Percentiles rank a stretch among this genome's conserved stretches.
Conservation (phyloP, 106 monocot species). For the Allium sativum region DNA sequence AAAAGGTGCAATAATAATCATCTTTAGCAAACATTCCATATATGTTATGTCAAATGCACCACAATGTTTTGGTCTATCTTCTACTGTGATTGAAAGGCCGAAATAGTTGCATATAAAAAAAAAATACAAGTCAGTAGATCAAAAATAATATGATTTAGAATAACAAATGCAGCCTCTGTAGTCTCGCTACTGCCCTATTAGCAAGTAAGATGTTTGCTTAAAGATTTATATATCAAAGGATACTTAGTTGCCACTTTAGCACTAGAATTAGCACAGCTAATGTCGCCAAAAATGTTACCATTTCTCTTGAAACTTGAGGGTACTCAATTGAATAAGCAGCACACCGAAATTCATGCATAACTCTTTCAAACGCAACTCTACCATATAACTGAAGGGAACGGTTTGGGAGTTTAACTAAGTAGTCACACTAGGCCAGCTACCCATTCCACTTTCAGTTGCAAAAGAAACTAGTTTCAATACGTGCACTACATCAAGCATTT, state of each 20-base stretch:
- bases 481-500: too few species aligned
- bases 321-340: conserved; percentile 93
- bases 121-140: too few species aligned
- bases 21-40: too few species aligned
- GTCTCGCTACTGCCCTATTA: conserved; percentile 71
- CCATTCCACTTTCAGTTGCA: conserved; percentile 88
- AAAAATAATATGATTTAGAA: too few species aligned
- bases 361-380: conserved; percentile 97
- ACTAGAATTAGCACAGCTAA: too few species aligned
- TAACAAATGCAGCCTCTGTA: conserved; percentile 81
- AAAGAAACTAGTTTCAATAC: too few species aligned
- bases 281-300: conserved; percentile 25
- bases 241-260: too few species aligned
- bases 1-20: too few species aligned
- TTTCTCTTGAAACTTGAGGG: conserved; percentile 90
- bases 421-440: conserved; percentile 83
- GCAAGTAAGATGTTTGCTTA: conserved; percentile 93
- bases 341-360: conserved; percentile 92
- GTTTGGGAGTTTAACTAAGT: conserved; percentile 60
- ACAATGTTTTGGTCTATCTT: too few species aligned
- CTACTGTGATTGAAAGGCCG: too few species aligned
- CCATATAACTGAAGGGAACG: conserved; percentile 74
- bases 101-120: too few species aligned
- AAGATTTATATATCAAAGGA: neutral
- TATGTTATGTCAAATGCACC: too few species aligned